Base-by-base conservation (phyloP, 306 rosid species). In the Begonia peltatifolia region DNA sequence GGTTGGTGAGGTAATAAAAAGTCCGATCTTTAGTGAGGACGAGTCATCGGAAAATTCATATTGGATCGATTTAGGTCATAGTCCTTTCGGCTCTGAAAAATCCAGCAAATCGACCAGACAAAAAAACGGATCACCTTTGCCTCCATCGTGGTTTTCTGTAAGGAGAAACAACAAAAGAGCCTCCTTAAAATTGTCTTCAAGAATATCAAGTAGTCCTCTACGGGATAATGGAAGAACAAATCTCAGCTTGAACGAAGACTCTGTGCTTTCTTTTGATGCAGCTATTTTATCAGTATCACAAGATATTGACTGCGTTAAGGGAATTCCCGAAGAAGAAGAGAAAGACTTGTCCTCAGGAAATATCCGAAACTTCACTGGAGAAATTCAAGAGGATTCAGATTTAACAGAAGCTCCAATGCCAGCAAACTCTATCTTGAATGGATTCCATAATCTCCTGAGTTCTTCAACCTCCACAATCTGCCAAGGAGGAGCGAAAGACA, bases 1-100 rank as follows among this genome's bases (percentile, higher is more conserved):
- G 13, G 84, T 90, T 70, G 99, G 99, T 52, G 99, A 86, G 62
- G 79, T 90, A 64, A 90, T 90, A 83, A 90, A 77, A 81, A 90
- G 99, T 69, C 99, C 99, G 12, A 82, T 86, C 25, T 86, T 90
- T 77, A 90, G 99, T 18, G 99, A 90, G 69, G 95, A 90, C 1
- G 99, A 86, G 73, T 90, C 99, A 6, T 83, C 99, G 0, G 95
- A 86, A 58, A 80, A 86, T 61, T 86, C 99, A 1, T 76, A 50
- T 73, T 90, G 95, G 95, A 90, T 90, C 68, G 99, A 86, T 77
- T 74, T 86, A 80, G 95, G 99, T 63, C 94, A 86, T 65, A 90
- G 99, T 68, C 95, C 99, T 11, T 16, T 76, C 23, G 95, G 92
- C 48, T 90, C 94, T 46, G 99, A 86, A 50, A 42, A 69, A 69